phyloP scores from a whole-genome alignment of 495 filamentous ascomycete genomes.

The Haplographium delicatum region DNA sequence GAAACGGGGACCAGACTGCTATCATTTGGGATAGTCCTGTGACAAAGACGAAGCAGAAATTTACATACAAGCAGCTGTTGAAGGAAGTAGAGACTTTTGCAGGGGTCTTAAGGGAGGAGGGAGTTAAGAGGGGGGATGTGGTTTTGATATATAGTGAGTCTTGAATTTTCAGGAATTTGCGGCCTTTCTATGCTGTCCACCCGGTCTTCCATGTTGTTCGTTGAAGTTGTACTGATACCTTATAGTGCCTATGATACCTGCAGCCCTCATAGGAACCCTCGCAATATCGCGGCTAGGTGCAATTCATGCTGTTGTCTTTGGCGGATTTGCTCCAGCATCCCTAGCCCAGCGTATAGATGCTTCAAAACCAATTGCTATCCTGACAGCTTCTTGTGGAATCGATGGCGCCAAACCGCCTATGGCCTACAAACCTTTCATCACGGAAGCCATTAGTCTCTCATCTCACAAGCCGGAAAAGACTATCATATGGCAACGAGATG shows the following conservation, averaged over 20 bases:
- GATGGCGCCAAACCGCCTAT: slow-evolving; percentile 76
- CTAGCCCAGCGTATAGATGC: slow-evolving; percentile 87
- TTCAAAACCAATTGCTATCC: slow-evolving; percentile 64
- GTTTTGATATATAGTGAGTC: slow-evolving; percentile 86
- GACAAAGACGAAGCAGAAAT: slow-evolving; percentile 63
- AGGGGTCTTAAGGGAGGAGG: slow-evolving; percentile 76
- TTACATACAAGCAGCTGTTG: slow-evolving; percentile 69
- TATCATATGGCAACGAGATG: slow-evolving; percentile 73
- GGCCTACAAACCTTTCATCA: slow-evolving; percentile 64
- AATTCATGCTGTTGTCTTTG: slow-evolving; percentile 88
- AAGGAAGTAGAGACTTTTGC: slow-evolving; percentile 82
- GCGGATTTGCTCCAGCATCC: slow-evolving; percentile 76
- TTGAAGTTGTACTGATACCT: neutral
- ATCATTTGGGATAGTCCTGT: slow-evolving; percentile 89
- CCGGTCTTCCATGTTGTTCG: neutral
- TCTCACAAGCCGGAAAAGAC: slow-evolving; percentile 59
- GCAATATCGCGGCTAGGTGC: slow-evolving; percentile 79
- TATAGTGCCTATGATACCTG: slow-evolving; percentile 92
- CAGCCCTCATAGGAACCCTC: slow-evolving; percentile 76
- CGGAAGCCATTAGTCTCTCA: slow-evolving; percentile 55
- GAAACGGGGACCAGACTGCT: slow-evolving; percentile 65
- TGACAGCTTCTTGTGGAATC: slow-evolving; percentile 90
- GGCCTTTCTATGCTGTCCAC: no score
- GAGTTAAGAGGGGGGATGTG: slow-evolving; percentile 79
- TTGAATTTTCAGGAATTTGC: no score